Evolutionary conservation across 257 asterid genomes (phyloP).

Genomic region (Scutellaria galericulata): DNA sequence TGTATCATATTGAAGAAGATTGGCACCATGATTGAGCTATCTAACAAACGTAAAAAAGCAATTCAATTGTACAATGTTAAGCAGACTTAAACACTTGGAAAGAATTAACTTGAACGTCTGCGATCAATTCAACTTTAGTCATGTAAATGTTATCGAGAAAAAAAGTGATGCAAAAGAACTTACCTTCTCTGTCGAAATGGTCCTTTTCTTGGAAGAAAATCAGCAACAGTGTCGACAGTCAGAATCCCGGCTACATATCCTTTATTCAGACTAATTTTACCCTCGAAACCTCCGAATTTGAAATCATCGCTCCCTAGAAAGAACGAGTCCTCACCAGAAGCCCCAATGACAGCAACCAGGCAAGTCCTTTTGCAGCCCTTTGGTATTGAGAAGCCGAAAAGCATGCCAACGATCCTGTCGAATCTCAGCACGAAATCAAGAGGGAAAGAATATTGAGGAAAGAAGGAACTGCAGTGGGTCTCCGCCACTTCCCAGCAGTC

Average conservation of each 20-base stretch:
- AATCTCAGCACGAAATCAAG: constrained; percentile 77
- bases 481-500: constrained; percentile 99
- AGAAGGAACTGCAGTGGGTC: constrained; percentile 92
- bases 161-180: neutral
- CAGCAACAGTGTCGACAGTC: constrained; percentile 86
- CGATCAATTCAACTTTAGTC: neutral
- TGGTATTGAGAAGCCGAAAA: constrained; percentile 86
- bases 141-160: neutral
- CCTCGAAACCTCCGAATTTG: constrained; percentile 67
- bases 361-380: constrained; percentile 82
- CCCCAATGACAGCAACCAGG: constrained; percentile 81
- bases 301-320: constrained; percentile 61
- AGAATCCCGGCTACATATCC: constrained; percentile 85
- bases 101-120: neutral
- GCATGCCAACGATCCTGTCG: constrained; percentile 83
- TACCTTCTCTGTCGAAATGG: constrained; percentile 84
- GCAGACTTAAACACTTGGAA: neutral
- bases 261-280: constrained; percentile 65
- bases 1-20: no score
- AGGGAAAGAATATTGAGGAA: constrained; percentile 82
- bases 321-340: constrained; percentile 57
- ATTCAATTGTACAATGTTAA: neutral
- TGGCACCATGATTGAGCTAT: no score
- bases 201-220: constrained; percentile 92
- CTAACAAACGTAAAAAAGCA: no score